phyloP scores from a whole-genome alignment of 257 asterid species.

The Parsonsia alboflavescens region DNA sequence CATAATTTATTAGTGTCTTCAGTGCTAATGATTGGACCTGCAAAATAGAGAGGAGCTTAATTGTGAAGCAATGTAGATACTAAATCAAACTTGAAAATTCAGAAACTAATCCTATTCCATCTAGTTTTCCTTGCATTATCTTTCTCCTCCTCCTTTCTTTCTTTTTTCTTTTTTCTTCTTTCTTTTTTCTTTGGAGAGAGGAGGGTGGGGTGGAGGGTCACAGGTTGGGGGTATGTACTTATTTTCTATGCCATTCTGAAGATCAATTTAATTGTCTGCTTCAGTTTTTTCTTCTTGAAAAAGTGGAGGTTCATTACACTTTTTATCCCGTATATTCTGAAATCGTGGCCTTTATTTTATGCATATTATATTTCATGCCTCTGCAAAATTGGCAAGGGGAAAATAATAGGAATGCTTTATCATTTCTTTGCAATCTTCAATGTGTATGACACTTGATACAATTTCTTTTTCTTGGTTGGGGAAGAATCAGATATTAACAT shows the following conservation, averaged over 20 bases:
- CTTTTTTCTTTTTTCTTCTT: not conserved
- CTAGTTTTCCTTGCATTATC: not conserved
- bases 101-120: not conserved
- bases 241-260: not conserved
- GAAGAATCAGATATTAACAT: not conserved
- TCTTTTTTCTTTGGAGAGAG: not conserved
- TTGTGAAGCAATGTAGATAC: not conserved
- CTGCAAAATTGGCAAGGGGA: not conserved
- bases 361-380: not conserved
- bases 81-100: not conserved
- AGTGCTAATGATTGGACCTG: not conserved
- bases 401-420: no score
- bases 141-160: not conserved
- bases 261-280: not conserved
- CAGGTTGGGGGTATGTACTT: no score
- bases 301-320: not conserved
- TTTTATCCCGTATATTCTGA: not conserved
- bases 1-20: not conserved
- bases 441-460: not conserved
- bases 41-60: not conserved
- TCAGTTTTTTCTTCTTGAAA: not conserved
- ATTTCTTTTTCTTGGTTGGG: not conserved
- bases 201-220: no score
- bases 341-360: not conserved
- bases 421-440: no score